Conservation (phyloP, 768 basidiomycete species). For the Botryobasidium botryosum region DNA sequence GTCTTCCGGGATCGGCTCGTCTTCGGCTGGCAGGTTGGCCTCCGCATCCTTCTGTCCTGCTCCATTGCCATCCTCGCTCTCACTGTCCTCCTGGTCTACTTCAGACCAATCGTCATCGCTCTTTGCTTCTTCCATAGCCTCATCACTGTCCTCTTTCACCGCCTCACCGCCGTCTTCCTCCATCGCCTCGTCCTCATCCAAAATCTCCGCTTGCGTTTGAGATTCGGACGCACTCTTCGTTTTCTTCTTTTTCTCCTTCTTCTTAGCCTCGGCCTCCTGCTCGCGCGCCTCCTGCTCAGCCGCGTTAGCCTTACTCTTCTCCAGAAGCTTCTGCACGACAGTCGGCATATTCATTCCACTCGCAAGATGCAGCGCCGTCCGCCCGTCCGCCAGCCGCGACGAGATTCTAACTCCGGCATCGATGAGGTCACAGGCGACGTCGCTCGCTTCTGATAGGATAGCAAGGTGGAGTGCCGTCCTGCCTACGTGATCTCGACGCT, state of each 20-base stretch:
- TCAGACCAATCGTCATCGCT: constrained; percentile 1
- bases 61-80: constrained; percentile 22
- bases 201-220: constrained; percentile 17
- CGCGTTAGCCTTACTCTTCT: constrained; percentile 26
- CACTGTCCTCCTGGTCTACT: constrained; percentile 18
- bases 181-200: constrained; percentile 6
- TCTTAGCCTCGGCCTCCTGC: too few species aligned
- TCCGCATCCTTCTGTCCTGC: constrained; percentile 6
- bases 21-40: constrained; percentile 10
- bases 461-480: constrained; percentile 44
- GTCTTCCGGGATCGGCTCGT: constrained; percentile 32
- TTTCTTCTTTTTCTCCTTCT: constrained; percentile 2
- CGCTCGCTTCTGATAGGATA: constrained; percentile 29
- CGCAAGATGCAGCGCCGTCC: constrained; percentile 38
- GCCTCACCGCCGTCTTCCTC: constrained; percentile 12
- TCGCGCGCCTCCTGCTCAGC: constrained; percentile 15
- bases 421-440: constrained; percentile 34
- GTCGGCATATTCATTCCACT: constrained; percentile 28
- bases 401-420: constrained; percentile 40
- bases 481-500: constrained; percentile 44
- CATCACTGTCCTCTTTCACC: constrained; percentile 6
- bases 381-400: constrained; percentile 38
- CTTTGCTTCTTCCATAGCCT: constrained; percentile 7
- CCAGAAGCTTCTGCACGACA: constrained; percentile 34
- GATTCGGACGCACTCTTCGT: constrained; percentile 28